A percentile compares a stretch with the other conserved stretches of the same genome.
These are phyloP conservation scores for Psilocybe sp. DNA, from an alignment of 768 basidiomycete species.

Conservation along the genomic window DNA sequence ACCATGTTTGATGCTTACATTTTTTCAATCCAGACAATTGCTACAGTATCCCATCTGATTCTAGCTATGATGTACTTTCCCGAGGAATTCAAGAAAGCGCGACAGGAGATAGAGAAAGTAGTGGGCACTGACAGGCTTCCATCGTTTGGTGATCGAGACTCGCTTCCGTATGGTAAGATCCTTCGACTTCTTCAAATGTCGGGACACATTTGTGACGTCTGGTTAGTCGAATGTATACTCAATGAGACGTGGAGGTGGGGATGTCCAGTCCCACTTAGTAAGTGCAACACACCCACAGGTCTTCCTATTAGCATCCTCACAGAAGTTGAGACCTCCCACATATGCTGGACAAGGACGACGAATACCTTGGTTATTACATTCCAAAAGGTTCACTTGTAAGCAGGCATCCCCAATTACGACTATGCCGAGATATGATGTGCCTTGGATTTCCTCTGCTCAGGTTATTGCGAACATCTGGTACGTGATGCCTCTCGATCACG, in stretches of 20 bases:
- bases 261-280: constrained; percentile 12
- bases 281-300: background rate
- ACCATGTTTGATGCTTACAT: background rate
- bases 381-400: no score
- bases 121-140: constrained; percentile 27
- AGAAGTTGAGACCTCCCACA: no score
- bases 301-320: no score
- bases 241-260: constrained; percentile 10
- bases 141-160: constrained; percentile 8
- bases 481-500: no score
- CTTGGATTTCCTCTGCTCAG: no score
- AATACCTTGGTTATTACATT: no score
- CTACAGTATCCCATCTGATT: constrained; percentile 21
- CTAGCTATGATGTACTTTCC: constrained; percentile 27
- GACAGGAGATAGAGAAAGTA: constrained; percentile 26
- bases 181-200: constrained; percentile 1
- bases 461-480: no score
- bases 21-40: constrained; percentile 6
- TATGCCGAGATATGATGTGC: no score
- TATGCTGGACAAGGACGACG: no score
- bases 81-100: constrained; percentile 15
- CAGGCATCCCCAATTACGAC: no score
- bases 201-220: background rate
- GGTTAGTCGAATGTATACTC: background rate
- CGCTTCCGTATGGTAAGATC: constrained; percentile 10